Conservation (phyloP, 345 rosid genomes). For the Schrenkiella parvula region DNA sequence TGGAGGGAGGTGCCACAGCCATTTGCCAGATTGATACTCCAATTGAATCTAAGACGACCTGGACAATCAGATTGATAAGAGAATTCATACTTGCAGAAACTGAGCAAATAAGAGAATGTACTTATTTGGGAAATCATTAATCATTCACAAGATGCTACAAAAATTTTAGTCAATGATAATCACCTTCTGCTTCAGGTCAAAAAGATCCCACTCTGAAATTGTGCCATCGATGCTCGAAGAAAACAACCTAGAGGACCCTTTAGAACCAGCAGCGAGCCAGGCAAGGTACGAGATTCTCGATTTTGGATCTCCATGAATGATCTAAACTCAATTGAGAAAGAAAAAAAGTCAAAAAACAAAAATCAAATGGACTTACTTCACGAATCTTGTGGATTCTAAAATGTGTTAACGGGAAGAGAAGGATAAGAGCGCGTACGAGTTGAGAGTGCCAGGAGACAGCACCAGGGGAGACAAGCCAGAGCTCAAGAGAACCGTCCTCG, state of each 20-base stretch:
- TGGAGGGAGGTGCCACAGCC: constrained; percentile 54
- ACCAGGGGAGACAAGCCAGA: constrained; percentile 95
- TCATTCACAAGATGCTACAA: not conserved
- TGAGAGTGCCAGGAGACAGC: constrained; percentile 94
- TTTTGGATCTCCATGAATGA: constrained; percentile 69
- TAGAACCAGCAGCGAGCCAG: constrained; percentile 58
- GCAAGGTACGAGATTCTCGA: constrained; percentile 76
- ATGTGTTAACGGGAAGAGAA: not conserved
- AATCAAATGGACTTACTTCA: not conserved
- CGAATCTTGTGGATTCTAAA: not conserved
- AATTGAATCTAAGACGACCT: constrained; percentile 72
- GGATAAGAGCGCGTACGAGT: constrained; percentile 53
- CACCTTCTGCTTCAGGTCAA: constrained; percentile 75
- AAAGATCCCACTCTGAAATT: constrained; percentile 83
- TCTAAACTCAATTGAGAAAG: constrained; percentile 33
- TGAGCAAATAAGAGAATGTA: not conserved
- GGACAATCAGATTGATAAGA: not conserved
- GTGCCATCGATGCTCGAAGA: constrained; percentile 90
- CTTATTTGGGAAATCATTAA: not conserved
- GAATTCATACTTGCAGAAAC: not conserved
- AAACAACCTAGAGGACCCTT: constrained; percentile 59
- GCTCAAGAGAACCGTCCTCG: constrained; percentile 85
- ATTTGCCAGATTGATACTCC: constrained; percentile 95
- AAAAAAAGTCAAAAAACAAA: not conserved
- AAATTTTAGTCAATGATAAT: not conserved